phyloP scores from a whole-genome alignment of 345 rosid species.

The Adansonia digitata region DNA sequence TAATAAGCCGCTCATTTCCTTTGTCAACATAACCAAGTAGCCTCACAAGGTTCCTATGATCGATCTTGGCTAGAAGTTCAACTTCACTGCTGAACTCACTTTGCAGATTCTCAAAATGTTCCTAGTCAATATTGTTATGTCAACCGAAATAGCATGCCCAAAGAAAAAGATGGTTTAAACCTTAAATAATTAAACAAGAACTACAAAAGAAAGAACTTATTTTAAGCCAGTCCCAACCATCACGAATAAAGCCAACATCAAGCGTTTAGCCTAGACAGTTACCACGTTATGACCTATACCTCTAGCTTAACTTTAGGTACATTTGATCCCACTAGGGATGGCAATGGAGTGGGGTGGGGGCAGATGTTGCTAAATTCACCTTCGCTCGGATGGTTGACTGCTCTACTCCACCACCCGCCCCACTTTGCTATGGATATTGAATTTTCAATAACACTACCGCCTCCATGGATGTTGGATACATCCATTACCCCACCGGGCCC shows the following conservation, averaged over 20 bases:
- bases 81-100: constrained; percentile 92
- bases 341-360: too few species aligned
- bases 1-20: constrained; percentile 86
- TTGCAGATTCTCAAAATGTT: constrained; percentile 57
- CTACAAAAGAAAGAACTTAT: neutral
- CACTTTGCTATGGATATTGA: too few species aligned
- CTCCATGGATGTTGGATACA: too few species aligned
- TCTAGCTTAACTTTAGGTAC: neutral
- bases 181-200: constrained; percentile 2
- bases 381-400: too few species aligned
- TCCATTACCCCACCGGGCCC: too few species aligned
- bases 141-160: constrained; percentile 8
- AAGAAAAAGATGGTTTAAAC: neutral
- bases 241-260: neutral
- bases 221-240: neutral
- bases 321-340: too few species aligned
- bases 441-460: too few species aligned
- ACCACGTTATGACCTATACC: neutral
- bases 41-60: constrained; percentile 83
- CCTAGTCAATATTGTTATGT: constrained; percentile 40
- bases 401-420: too few species aligned
- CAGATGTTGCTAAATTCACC: too few species aligned
- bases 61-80: constrained; percentile 90
- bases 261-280: neutral
- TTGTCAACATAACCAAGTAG: constrained; percentile 85